Base-by-base conservation (phyloP, 2,329 filamentous ascomycete species). In the Monilinia polystroma region DNA sequence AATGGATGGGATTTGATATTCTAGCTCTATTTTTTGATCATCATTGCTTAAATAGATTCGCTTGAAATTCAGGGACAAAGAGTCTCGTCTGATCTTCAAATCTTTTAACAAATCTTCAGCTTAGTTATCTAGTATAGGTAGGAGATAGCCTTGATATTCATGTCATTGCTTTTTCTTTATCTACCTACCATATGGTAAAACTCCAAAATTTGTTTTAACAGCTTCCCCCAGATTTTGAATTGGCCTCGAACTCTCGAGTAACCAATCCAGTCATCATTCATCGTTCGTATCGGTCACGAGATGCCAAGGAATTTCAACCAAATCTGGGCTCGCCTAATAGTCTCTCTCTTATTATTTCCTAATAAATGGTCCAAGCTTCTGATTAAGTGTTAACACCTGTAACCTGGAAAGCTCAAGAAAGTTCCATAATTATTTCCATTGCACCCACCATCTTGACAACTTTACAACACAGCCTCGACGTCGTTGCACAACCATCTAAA, bases 381-480 rank as follows among this genome's bases (percentile, higher is more conserved):
- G 43, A 59, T 49, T 49, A 49, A 59, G 43, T 47, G 51, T 55
- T 55, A 41, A 59, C 58, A 57, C 35, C 32, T 5, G 32, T 35
- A 35, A 32, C 32, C 23, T 32, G 32, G 32, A 32, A 35, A 35
- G 32, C 32, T 56, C 58, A 49, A 62, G 56, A 59, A 59, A 23
- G 58, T 35, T 62, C 58, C 58, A 63, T 41, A 52, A 20, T 55
- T 43, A 43, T 43, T 43, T 49, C 53, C n/a, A 20, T 49, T 41
- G 29, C 43, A 55, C 54, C 43, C 29, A 57, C 26, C 53, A 60
- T 51, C 63, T 65, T 41, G 45, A 65, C 63, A 65, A 29, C 41
- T 52, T 56, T 43, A 43, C 41, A 43, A 43, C 41, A 16, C 41
- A 43, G 16, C 41, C 41, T 52, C 54, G 51, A 58, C 63, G 16